Evolutionary conservation across 768 basidiomycete genomes (phyloP), one percentile per base, ranked within the genome.

Genomic region (Lactarius sanguifluus): DNA sequence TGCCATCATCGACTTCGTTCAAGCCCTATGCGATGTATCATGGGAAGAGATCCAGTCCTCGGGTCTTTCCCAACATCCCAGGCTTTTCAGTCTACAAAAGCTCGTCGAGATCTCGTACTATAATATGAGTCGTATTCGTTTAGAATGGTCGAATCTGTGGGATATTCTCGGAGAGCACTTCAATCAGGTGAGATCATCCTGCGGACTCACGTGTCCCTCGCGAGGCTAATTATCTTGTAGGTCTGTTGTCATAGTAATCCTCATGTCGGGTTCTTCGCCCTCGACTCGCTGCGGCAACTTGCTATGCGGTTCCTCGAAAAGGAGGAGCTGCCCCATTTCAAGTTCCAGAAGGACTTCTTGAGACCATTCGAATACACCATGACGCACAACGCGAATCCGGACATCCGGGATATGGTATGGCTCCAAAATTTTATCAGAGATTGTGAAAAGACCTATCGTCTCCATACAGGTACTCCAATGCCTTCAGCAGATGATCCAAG

Each of bases 41-140:
- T 98, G 96, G 96, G 94, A 98, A 76, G 97, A 99, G 78, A 99
- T 99, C 43, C 94, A 97, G 76, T 96, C 95, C 1, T 98, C 97
- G 0, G 95, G 95, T 20, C 79, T 94, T 34, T 96, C 96, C 3
- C 90, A 96, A 68, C 91, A 94, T 75, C 96, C 97, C 1, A 87
- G 97, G 30, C 81, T 98, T 64, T 99, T 98, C 83, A 96, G 96
- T 76, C 79, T 99, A 64, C 96, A 98, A 77, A 99, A 98, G 78
- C 82, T 99, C 41, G 96, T 98, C 47, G 97, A 99, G 75, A 98
- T 99, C 63, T 97, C 96, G 10, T 99, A 99, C 77, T 99, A 99
- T 79, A 99, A 99, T 78, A 99, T 99, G 97, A 89, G 82, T 69
- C 90, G 97, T 57, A 98, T 99, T 74, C 92, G 97, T 77, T 79